Base-by-base conservation (phyloP, 805 yeast species). In the Yamadazyma akitaensis region DNA sequence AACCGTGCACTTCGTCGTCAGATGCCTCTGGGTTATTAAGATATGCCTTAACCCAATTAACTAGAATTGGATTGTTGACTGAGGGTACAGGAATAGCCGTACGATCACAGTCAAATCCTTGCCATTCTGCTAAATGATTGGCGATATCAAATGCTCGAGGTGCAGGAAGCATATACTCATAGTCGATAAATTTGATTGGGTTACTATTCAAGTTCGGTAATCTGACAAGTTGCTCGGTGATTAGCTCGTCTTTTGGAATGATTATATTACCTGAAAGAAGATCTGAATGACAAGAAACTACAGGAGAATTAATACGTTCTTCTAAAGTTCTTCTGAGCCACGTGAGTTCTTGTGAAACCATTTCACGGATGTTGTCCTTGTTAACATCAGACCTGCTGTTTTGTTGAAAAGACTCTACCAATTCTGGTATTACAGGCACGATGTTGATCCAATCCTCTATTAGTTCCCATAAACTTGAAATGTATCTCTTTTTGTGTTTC, bases 51-150 rank as follows among this genome's bases (percentile, higher is more conserved):
- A 81, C 77, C 92, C 92, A 85, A 26, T 63, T 62, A 2, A 77
- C 67, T 58, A 84, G 62, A 1, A 72, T 64, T 1, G 64, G 64
- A 52, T 81, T 79, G 2, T 58, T 47, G 8, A 49, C 51, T 0
- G 69, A 47, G 1, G 86, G 85, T 7, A 61, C 57, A 0, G 89
- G 89, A 34, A 85, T 82, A 8, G 76, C 75, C 11, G 71, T 61
- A 19, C 76, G 72, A 53, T 82, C 81, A 60, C 94, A 86, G 51
- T 82, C 81, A 55, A 84, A 85, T 2, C 94, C 94, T 60, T 85
- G 94, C 89, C 91, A 84, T 60, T 84, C 90, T 59, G 82, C 81
- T 52, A 84, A 79, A 62, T 84, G 90, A 53, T 84, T 84, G 12
- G 89, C 84, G 18, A 84, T 81, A 57, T 84, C 90, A 58, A 83